Conservation (phyloP, 2,329 filamentous ascomycete species). For the Neofusicoccum umdonicola region DNA sequence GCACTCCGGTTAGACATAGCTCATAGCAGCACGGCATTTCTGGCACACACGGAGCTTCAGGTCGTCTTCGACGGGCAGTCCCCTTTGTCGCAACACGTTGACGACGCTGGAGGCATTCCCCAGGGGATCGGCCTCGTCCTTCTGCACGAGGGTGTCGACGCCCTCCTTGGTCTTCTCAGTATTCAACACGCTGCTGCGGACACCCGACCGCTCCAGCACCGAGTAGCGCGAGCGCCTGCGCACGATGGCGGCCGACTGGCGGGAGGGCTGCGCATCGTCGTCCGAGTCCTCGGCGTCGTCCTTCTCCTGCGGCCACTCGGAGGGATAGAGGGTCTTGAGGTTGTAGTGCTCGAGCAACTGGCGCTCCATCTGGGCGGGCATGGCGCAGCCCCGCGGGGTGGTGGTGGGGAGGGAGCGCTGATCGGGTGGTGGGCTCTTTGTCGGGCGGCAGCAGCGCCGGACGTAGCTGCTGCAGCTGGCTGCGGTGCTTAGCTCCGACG, state of each 20-base stretch:
- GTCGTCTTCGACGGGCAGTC: constrained; percentile 82
- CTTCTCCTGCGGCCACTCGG: constrained; percentile 82
- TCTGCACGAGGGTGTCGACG: constrained; percentile 75
- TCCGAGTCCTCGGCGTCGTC: constrained; percentile 62
- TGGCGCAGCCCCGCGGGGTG: constrained; percentile 34
- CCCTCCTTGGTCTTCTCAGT: constrained; percentile 67
- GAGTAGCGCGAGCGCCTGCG: constrained; percentile 65
- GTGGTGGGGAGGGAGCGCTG: constrained; percentile 37
- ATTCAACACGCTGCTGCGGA: constrained; percentile 65
- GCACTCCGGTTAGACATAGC: constrained; percentile 14
- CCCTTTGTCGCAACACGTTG: constrained; percentile 70
- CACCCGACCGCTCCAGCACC: constrained; percentile 72
- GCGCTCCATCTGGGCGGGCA: constrained; percentile 50
- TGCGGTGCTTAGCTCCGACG: not conserved
- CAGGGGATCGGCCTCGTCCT: constrained; percentile 88
- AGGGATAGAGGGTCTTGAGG: constrained; percentile 72
- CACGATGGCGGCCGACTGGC: constrained; percentile 24
- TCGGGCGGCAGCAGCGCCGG: not conserved
- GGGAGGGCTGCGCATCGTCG: constrained; percentile 20
- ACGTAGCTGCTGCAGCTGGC: not conserved
- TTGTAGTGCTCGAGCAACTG: constrained; percentile 87
- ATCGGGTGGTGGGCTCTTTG: not conserved
- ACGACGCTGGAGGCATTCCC: constrained; percentile 88
- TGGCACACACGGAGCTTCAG: constrained; percentile 63
- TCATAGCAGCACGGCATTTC: not conserved